phyloP scores from a whole-genome alignment of 1,139 yeast genomes.

The Pichia terricola region DNA sequence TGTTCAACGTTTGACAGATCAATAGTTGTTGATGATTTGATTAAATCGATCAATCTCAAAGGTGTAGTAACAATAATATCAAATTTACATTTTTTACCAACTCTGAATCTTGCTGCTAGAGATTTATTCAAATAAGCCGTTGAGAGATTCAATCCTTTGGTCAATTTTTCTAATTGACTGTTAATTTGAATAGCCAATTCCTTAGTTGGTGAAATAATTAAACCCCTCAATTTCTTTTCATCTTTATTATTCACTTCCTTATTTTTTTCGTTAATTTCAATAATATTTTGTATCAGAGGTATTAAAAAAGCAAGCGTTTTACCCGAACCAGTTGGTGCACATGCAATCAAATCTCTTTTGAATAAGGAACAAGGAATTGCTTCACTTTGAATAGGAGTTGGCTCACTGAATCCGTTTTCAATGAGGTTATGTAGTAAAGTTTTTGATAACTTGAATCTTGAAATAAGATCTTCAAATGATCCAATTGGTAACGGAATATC shows the following conservation, averaged over 20 bases:
- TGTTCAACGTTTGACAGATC: conserved; percentile 60
- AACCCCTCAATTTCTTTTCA: conserved; percentile 53
- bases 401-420: conserved; percentile 64
- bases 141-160: conserved; percentile 46
- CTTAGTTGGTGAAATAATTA: conserved; percentile 86
- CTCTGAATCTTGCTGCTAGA: conserved; percentile 58
- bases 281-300: conserved; percentile 60
- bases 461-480: conserved; percentile 69
- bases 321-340: conserved; percentile 98
- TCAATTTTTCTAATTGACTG: conserved; percentile 53
- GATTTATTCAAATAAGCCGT: conserved; percentile 69
- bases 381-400: conserved; percentile 85
- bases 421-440: conserved; percentile 57
- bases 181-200: conserved; percentile 84
- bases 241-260: conserved; percentile 6
- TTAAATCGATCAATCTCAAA: conserved; percentile 69
- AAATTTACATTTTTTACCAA: conserved; percentile 45
- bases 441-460: conserved; percentile 57
- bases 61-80: conserved; percentile 88
- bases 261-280: conserved; percentile 15
- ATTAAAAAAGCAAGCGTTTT: conserved; percentile 86
- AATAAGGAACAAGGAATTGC: conserved; percentile 31
- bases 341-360: conserved; percentile 30
- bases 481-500: conserved; percentile 76
- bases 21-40: conserved; percentile 43